These are phyloP conservation scores for Saccharomycopsis hybrid DNA, from an alignment of 1,139 yeast genomes.

Conservation along the genomic window DNA sequence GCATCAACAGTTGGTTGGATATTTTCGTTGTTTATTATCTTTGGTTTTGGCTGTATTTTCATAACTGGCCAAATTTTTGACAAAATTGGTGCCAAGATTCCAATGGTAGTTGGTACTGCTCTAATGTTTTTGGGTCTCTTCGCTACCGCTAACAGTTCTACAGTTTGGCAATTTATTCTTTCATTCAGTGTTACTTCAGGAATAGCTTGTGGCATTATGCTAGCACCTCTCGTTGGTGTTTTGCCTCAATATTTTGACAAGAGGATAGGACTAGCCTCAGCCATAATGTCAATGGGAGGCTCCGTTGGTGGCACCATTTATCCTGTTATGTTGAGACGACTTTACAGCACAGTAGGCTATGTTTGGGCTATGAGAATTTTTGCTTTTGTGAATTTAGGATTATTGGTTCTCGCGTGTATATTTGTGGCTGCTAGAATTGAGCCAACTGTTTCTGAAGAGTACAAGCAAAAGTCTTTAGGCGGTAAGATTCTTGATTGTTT, in stretches of 20 bases:
- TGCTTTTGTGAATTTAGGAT: slow-evolving; percentile 41
- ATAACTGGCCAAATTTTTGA: slow-evolving; percentile 61
- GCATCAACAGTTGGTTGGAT: slow-evolving; percentile 55
- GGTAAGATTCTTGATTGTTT: slow-evolving; percentile 5
- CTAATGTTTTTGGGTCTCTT: slow-evolving; percentile 44
- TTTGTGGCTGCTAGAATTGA: slow-evolving; percentile 40
- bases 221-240: slow-evolving; percentile 54
- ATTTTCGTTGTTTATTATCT: slow-evolving; percentile 49
- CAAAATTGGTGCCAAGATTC: slow-evolving; percentile 42
- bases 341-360: slow-evolving; percentile 45
- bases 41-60: slow-evolving; percentile 52
- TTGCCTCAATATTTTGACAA: slow-evolving; percentile 57
- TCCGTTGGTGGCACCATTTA: slow-evolving; percentile 56
- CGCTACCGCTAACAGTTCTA: slow-evolving; percentile 45
- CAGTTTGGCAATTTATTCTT: slow-evolving; percentile 53
- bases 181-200: slow-evolving; percentile 54
- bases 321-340: slow-evolving; percentile 46
- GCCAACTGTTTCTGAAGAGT: slow-evolving; percentile 4
- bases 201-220: slow-evolving; percentile 48
- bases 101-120: slow-evolving; percentile 39
- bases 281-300: slow-evolving; percentile 57
- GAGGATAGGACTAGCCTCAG: slow-evolving; percentile 47
- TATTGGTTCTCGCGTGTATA: slow-evolving; percentile 33
- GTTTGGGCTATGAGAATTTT: slow-evolving; percentile 56
- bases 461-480: slow-evolving; percentile 1